Evolutionary conservation across 1,139 yeast species (phyloP), one percentile per base, ranked within the genome.

Genomic region (Geotrichum klebahnii): DNA sequence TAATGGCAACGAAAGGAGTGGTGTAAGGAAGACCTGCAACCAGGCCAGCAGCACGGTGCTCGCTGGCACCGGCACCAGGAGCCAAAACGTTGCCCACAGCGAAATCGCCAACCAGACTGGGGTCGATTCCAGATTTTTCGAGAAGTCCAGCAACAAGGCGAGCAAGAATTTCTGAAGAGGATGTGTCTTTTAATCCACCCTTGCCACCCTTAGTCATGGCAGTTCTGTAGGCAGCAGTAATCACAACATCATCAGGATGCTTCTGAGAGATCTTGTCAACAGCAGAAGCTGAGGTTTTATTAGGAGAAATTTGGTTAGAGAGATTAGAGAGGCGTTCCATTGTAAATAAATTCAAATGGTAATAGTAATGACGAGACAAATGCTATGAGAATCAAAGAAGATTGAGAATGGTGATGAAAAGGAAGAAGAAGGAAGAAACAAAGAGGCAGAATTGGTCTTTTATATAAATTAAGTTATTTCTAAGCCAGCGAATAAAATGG

Each of bases 31-130:
- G 73, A 12, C 94, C 95, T 3, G 85, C 87, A 10, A 81, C 86
- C 37, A 84, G 71, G 55, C 75, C 74, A 35, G 89, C 97, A 48
- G 95, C 96, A 64, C 72, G 78, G 70, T 87, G 95, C 70, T 88
- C 96, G 53, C 83, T 82, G 52, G 90, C 95, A 64, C 96, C 96
- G 39, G 96, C 94, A 53, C 96, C 96, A 51, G 79, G 78, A 71
- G 88, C 87, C 64, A 89, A 76, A 41, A 88, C 96, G 67, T 90
- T 89, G 62, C 97, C 97, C 57, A 85, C 81, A 36, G 84, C 83
- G 56, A 89, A 82, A 61, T 89, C 97, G 61, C 84, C 95, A 57
- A 89, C 80, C 61, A 80, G 66, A 55, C 71, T 67, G 47, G 82
- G 80, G 67, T 84, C 88, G n/a, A 80, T 72, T 49, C 81, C 73